phyloP scores from a whole-genome alignment of 768 basidiomycete genomes.

The Leucocoprinus birnbaumii region DNA sequence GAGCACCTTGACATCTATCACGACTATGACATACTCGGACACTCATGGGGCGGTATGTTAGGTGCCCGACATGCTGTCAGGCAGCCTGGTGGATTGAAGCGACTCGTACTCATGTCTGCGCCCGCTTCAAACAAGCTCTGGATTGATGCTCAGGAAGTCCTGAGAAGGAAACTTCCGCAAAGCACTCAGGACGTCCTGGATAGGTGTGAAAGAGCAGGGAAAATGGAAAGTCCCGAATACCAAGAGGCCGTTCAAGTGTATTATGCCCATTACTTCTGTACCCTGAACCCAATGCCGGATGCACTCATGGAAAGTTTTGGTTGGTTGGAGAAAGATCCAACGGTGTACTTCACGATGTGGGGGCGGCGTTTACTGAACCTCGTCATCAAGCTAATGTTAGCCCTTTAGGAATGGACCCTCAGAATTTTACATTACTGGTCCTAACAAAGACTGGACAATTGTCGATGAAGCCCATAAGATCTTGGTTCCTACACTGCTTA shows the following conservation, averaged over 20 bases:
- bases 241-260: constrained; percentile 37
- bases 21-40: constrained; percentile 46
- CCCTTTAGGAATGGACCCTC: constrained; percentile 26
- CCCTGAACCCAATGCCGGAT: constrained; percentile 41
- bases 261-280: constrained; percentile 41
- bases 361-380: constrained; percentile 10
- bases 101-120: constrained; percentile 42
- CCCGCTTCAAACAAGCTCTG: constrained; percentile 45
- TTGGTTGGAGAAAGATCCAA: constrained; percentile 39
- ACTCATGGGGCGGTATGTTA: constrained; percentile 55
- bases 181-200: constrained; percentile 34
- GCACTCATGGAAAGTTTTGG: constrained; percentile 30
- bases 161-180: constrained; percentile 30
- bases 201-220: constrained; percentile 44
- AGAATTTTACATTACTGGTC: constrained; percentile 33
- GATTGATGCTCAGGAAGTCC: constrained; percentile 18
- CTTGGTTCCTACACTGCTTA: constrained; percentile 32
- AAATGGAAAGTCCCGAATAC: constrained; percentile 42
- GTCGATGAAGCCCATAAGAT: constrained; percentile 42
- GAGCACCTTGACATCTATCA: constrained; percentile 38
- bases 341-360: constrained; percentile 47
- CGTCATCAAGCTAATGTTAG: too few species aligned
- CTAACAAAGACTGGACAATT: constrained; percentile 44
- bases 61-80: constrained; percentile 30
- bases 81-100: constrained; percentile 42